A percentile compares a stretch with the other conserved stretches of the same genome.
These are phyloP conservation scores for Cladophialophora immunda DNA, from an alignment of 2,329 filamentous ascomycete species.

Conservation along the genomic window DNA sequence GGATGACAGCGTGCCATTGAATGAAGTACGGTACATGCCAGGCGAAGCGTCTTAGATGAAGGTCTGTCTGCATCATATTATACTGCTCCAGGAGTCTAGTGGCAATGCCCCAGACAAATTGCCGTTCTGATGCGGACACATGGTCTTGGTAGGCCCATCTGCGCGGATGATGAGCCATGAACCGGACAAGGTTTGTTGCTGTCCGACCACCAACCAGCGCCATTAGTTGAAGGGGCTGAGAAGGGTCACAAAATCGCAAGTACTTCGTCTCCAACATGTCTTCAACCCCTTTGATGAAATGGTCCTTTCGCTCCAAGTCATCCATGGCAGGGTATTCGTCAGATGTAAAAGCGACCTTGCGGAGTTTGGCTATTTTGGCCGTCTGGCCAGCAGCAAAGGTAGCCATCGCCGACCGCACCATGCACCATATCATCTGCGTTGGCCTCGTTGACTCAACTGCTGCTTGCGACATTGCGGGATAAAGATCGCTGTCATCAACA, in stretches of 20 bases:
- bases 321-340: slow-evolving; percentile 13
- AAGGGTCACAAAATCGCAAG: slow-evolving; percentile 47
- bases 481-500: slow-evolving; percentile 67
- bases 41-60: slow-evolving; percentile 42
- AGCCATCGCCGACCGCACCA: slow-evolving; percentile 26
- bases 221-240: slow-evolving; percentile 52
- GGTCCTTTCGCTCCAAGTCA: slow-evolving; percentile 34
- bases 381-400: slow-evolving; percentile 23
- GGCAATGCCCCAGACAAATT: slow-evolving; percentile 44
- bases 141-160: slow-evolving; percentile 45
- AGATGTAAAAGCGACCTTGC: slow-evolving; percentile 2
- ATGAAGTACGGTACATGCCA: slow-evolving; percentile 46
- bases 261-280: slow-evolving; percentile 46
- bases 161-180: slow-evolving; percentile 44
- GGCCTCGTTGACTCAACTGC: slow-evolving; percentile 25
- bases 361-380: slow-evolving; percentile 9
- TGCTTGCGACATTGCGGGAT: slow-evolving; percentile 47
- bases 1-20: slow-evolving; percentile 49
- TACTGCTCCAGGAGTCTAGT: slow-evolving; percentile 48
- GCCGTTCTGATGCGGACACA: slow-evolving; percentile 43
- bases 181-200: slow-evolving; percentile 53
- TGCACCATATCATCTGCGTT: slow-evolving; percentile 34
- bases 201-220: slow-evolving; percentile 52
- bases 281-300: slow-evolving; percentile 42
- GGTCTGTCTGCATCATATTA: slow-evolving; percentile 50